A percentile compares a stretch with the other conserved stretches of the same genome.
phyloP scores from a whole-genome alignment of 805 yeast species.

The Saturnispora diversa region DNA sequence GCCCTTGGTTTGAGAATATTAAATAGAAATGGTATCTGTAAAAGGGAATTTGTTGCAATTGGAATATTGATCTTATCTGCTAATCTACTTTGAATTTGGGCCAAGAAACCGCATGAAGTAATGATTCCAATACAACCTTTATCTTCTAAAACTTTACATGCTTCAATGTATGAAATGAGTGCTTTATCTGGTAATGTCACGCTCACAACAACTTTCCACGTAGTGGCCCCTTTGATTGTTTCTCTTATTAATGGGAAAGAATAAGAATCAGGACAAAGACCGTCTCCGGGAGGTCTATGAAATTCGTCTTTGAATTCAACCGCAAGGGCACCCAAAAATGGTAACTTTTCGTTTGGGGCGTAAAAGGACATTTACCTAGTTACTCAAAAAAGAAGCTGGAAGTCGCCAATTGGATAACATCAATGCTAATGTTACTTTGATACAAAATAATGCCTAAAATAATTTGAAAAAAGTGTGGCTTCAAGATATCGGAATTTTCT shows the following conservation, averaged over 20 bases:
- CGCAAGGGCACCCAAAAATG: slow-evolving; percentile 25
- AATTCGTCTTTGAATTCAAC: slow-evolving; percentile 29
- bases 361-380: slow-evolving; percentile 26
- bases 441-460: too few relatives aligned
- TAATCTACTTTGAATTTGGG: slow-evolving; percentile 25
- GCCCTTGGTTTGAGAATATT: slow-evolving; percentile 17
- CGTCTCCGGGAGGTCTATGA: slow-evolving; percentile 30
- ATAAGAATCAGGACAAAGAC: slow-evolving; percentile 22
- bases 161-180: slow-evolving; percentile 24
- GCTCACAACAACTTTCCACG: slow-evolving; percentile 23
- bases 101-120: slow-evolving; percentile 32
- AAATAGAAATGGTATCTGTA: slow-evolving; percentile 27
- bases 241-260: slow-evolving; percentile 24
- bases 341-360: slow-evolving; percentile 17
- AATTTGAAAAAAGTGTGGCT: too few relatives aligned
- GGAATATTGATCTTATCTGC: slow-evolving; percentile 24
- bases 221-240: slow-evolving; percentile 21
- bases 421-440: too few relatives aligned
- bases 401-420: too few relatives aligned
- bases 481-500: too few relatives aligned
- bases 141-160: slow-evolving; percentile 21
- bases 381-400: too few relatives aligned
- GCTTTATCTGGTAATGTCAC: slow-evolving; percentile 22
- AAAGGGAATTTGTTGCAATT: slow-evolving; percentile 27
- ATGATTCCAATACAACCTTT: slow-evolving; percentile 30